These are phyloP conservation scores for Solanum rostratum DNA, from an alignment of 257 asterid species.

Conservation along the genomic window DNA sequence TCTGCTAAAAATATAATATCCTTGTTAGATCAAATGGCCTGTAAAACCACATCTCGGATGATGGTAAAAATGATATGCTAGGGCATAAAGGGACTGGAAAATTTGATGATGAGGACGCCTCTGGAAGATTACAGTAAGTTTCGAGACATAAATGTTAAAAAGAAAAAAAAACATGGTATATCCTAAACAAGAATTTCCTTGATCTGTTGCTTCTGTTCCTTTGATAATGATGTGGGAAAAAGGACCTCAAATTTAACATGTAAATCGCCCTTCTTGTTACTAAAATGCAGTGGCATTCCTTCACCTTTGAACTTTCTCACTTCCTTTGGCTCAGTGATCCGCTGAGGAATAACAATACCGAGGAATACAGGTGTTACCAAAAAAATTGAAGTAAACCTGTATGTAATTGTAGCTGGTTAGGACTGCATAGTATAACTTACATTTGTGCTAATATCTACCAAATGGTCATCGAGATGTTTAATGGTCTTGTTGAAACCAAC, in stretches of 20 bases:
- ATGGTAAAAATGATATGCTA: not conserved
- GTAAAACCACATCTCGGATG: not conserved
- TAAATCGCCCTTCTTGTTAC: slow-evolving; percentile 82
- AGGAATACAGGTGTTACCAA: not conserved
- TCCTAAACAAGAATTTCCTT: slow-evolving; percentile 46
- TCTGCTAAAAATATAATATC: not conserved
- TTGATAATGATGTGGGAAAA: slow-evolving; percentile 68
- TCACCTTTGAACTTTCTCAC: slow-evolving; percentile 79
- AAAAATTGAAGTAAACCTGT: not conserved
- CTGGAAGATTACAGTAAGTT: not conserved
- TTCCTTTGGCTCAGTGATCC: slow-evolving; percentile 78
- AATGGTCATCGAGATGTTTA: slow-evolving; percentile 81
- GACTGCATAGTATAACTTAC: slow-evolving; percentile 13
- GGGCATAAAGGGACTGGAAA: not conserved
- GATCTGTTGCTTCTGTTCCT: slow-evolving; percentile 70
- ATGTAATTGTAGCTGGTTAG: not conserved
- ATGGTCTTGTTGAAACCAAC: slow-evolving; percentile 85
- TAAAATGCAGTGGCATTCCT: slow-evolving; percentile 85
- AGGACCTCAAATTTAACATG: slow-evolving; percentile 74
- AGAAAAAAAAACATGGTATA: not conserved
- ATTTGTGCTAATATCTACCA: slow-evolving; percentile 75
- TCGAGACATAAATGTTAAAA: not conserved
- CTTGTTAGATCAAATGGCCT: not conserved
- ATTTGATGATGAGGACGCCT: not conserved
- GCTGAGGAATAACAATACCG: slow-evolving; percentile 23